Evolutionary conservation across 805 yeast genomes (phyloP), one percentile per base, ranked within the genome.

Genomic region (Ogataea pignaliae): DNA sequence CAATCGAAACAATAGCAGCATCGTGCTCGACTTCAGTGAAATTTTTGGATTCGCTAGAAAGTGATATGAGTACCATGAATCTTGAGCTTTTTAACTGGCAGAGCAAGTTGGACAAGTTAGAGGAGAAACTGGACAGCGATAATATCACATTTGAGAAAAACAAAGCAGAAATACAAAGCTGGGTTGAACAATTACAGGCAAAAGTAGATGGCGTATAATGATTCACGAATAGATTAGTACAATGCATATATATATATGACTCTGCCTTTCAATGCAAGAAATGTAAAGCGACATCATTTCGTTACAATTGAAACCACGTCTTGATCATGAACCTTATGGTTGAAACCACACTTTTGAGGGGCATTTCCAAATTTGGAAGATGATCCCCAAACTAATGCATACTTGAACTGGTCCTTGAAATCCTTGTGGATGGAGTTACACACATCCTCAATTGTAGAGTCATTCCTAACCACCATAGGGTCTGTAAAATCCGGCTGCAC

Each of bases 351-450:
- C 61, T 91, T 91, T 60, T 91, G 99, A 3, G 98, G 98, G 31
- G 91, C 87, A 61, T 88, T 96, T 14, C 68, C 68, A 35, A 61
- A 63, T 63, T 93, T 93, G 7, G 97, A 85, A 38, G 95, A 83
- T 1, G 90, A 81, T 0, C 99, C 99, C 97, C 98, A 91, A 6
- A 91, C 97, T 57, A 89, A 67, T 0, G 98, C 98, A 62, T 90
- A 89, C 63, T 89, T 88, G 73, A 93, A 91, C 57, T 85, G 88
- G 51, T 85, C 82, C 59, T 89, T 90, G 73, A 91, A 85, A 57
- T 90, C 97, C 54, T 95, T 78, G 63, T 91, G 98, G 50, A 91
- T 84, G 11, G 93, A 76, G 60, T 91, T 90, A 70, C 99, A 91
- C 28, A 91, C 88, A 52, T 83, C 88, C 52, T 84, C 91, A 42